Base-by-base conservation (phyloP, 2,329 filamentous ascomycete genomes). In the Dryadomyces sulphureus region DNA sequence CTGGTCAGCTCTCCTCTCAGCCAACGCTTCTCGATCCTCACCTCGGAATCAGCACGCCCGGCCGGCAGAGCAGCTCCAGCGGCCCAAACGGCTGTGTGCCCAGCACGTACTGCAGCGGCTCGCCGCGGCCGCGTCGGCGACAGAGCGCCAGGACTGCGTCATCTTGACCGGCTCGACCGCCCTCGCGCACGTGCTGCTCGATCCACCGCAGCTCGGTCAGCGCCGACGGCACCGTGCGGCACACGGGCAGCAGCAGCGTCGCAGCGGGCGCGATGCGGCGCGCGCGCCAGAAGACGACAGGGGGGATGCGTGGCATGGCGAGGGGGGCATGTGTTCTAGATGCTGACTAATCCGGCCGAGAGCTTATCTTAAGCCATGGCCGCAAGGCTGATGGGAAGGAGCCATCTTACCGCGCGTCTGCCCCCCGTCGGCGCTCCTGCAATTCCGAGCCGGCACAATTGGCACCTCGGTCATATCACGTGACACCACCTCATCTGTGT, bases 61-160 rank as follows among this genome's bases (percentile, higher is more conserved):
- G 74, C 24, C 67, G 69, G 57, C 89, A 95, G 46, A 72, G 64
- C 40, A 98, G 82, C 38, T 94, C 82, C 16, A 96, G 64, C 5
- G 77, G 66, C 0, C 89, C 90, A 63, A 98, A 96, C 2, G 83
- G 92, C 60, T 95, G 88, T 5, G 80, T 79, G 4, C 88, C 88
- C 1, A 98, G 66, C 20, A 96, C 72, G 59, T 92, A 96, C 60
- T 96, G 92, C 30, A 98, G 64, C 1, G 92, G 92, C 48, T 79
- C 74, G 1, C 87, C 87, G 8, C 59, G 62, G 8, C 71, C 67
- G 30, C 78, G 66, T 42, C 65, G 60, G 4, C 59, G 60, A 50
- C 73, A 77, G 7, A 79, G 59, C 1, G 56, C 50, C 7, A 60
- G 51, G 2, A 75, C 19, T 16, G 43, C 36, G 27, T 24, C 17